Percentiles rank a stretch among this genome's conserved stretches.
phyloP scores from a whole-genome alignment of 2,329 filamentous ascomycete species.

The Zasmidium angulare region DNA sequence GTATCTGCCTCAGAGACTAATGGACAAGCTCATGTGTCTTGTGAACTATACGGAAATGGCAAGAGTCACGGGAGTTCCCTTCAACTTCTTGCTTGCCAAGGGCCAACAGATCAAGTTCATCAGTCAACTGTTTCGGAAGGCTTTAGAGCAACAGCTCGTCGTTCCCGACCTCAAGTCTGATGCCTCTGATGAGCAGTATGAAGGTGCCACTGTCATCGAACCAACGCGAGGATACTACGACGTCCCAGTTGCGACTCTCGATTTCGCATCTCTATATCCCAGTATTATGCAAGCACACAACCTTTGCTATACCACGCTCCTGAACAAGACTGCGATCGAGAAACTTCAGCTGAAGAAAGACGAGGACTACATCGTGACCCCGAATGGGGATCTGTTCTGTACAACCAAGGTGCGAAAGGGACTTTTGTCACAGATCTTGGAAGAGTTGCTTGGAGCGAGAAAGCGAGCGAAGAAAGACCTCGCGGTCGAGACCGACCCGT shows the following conservation, averaged over 20 bases:
- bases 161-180: conserved; percentile 81
- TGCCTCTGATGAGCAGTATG: conserved; percentile 80
- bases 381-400: conserved; percentile 90
- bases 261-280: conserved; percentile 97
- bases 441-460: conserved; percentile 86
- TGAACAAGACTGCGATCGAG: conserved; percentile 76
- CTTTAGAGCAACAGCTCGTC: conserved; percentile 86
- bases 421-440: conserved; percentile 88
- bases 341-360: conserved; percentile 77
- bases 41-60: conserved; percentile 99
- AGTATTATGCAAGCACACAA: conserved; percentile 99
- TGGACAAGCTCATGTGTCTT: conserved; percentile 98
- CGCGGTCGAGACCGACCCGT: conserved; percentile 84
- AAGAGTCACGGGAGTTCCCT: conserved; percentile 96
- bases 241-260: conserved; percentile 90
- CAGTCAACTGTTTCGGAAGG: conserved; percentile 94
- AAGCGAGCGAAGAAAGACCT: conserved; percentile 93
- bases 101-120: conserved; percentile 98
- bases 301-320: conserved; percentile 90
- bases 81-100: conserved; percentile 87
- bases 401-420: conserved; percentile 88
- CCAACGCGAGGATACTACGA: conserved; percentile 91
- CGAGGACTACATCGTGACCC: conserved; percentile 94
- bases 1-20: conserved; percentile 86
- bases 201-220: conserved; percentile 97